These are phyloP conservation scores for Nectriaceae sp. DNA, from an alignment of 2,329 filamentous ascomycete genomes.

Conservation along the genomic window DNA sequence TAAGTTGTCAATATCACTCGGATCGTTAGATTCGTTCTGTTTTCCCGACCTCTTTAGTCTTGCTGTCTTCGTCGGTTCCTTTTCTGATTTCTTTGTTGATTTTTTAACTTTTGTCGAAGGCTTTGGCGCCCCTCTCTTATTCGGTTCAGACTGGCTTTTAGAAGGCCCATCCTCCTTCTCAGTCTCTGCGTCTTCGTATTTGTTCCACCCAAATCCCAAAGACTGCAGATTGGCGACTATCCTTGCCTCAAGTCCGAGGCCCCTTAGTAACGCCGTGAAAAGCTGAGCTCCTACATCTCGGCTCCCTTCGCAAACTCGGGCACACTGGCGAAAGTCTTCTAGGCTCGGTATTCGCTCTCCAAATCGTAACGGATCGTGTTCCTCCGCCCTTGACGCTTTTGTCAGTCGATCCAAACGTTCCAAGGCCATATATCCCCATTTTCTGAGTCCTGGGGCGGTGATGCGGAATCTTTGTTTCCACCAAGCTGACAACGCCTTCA, in stretches of 20 bases:
- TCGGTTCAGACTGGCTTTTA: conserved; percentile 10
- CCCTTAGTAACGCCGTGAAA: conserved; percentile 82
- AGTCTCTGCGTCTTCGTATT: conserved; percentile 72
- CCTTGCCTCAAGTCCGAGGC: conserved; percentile 77
- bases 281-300: conserved; percentile 86
- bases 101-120: conserved; percentile 3
- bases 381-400: conserved; percentile 66
- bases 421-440: conserved; percentile 84
- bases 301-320: conserved; percentile 74
- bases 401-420: conserved; percentile 73
- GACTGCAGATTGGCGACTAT: conserved; percentile 86
- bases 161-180: conserved; percentile 39
- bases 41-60: conserved; percentile 13
- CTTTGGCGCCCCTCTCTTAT: conserved; percentile 1
- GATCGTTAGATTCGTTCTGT: conserved; percentile 1
- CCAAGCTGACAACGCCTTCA: conserved; percentile 77
- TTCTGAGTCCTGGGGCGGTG: conserved; percentile 79
- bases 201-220: conserved; percentile 87
- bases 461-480: conserved; percentile 86
- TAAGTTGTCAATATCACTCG: conserved; percentile 50
- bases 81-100: conserved; percentile 8
- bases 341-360: conserved; percentile 75
- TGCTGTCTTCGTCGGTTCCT: conserved; percentile 19
- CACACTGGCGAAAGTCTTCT: conserved; percentile 68
- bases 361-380: conserved; percentile 63